Evolutionary conservation across 352 stramenopile species (phyloP), one percentile per base, ranked within the genome.

Genomic region (Aphanomyces invadans): DNA sequence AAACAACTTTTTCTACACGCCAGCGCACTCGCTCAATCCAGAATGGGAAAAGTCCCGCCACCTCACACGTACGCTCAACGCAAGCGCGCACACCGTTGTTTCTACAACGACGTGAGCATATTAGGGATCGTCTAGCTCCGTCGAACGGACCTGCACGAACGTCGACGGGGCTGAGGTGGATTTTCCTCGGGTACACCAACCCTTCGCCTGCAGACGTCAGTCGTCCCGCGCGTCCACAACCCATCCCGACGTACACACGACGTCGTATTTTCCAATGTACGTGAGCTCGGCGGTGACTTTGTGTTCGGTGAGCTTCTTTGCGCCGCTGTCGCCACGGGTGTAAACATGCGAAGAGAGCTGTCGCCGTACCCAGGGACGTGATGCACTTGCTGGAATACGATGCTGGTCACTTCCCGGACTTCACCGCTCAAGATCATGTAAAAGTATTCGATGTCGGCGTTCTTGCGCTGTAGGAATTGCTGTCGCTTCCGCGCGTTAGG

Each of bases 401-500:
- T 72, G 26, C 79, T 83, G 9, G 88, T 67, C 64, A 76, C 83
- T 53, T 92, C 84, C 29, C 86, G 79, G 2, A 80, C 83, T 48
- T 91, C 80, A 19, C 85, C 85, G 3, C 81, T 76, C 15, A 93
- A 70, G 31, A 93, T 74, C 26, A 92, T 61, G 69, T 87, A 90
- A 68, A 93, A 88, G 39, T 81, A 87, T 55, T 90, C 85, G 39
- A 81, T 81, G 19, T 93, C 84, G 9, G 72, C 62, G 39, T 83
- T 83, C 51, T 91, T 93, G 68, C 80, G 83, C 2, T 73, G 74
- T 45, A 94, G 72, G 69, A 87, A 90, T 87, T 94, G 83, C 81
- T 94, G 53, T 28, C 9, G 46, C 21, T 15, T 7, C 28, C 48
- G 62, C 26, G 28, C 5, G 29, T 65, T 19, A 28, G 42, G 9